Base-by-base conservation (phyloP, 2,329 filamentous ascomycete genomes). In the Monilinia vaccinii-corymbosi region DNA sequence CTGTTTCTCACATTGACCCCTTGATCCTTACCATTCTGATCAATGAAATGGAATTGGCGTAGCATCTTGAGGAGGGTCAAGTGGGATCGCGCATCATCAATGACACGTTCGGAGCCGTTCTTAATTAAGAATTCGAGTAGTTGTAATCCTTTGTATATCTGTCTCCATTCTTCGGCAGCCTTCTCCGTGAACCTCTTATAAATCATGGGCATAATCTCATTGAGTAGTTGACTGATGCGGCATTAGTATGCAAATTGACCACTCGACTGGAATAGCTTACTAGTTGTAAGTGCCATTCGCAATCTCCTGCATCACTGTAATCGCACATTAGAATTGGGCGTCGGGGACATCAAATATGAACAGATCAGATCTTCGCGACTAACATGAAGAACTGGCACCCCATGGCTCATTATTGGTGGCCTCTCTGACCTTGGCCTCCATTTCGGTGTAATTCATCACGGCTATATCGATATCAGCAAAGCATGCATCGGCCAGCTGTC, bases 171-270 rank as follows among this genome's bases (percentile, higher is more conserved):
- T 73, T 99, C 94, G 60, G 94, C 93, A 9, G 91, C 83, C 79
- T 99, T 99, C 74, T 99, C 94, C 63, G 94, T 99, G 75, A 99
- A 99, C 66, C 94, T 89, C 71, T 95, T 94, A 79, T 99, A 99
- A 72, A 99, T 96, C 91, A 99, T 94, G 66, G 94, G 94, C 94
- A 99, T 99, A 73, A 99, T 97, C 75, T 99, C 94, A 75, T 97
- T 97, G 60, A 99, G 85, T 56, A 92, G 84, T 84, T 96, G 91
- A 74, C 93, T 97, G 72, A 13, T 11, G 7, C 44, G 10, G 44
- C 63, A 67, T 64, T 42, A 61, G 62, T 21, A 40, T 60, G 47
- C 50, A 13, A 14, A 44, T n/a, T 13, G 13, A 40, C 55, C 55
- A 44, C 51, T 34, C 48, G 40, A 77, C 89, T 71, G 79, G 97